Base-by-base conservation (phyloP, 2,329 filamentous ascomycete species). In the Diatrype stigma region DNA sequence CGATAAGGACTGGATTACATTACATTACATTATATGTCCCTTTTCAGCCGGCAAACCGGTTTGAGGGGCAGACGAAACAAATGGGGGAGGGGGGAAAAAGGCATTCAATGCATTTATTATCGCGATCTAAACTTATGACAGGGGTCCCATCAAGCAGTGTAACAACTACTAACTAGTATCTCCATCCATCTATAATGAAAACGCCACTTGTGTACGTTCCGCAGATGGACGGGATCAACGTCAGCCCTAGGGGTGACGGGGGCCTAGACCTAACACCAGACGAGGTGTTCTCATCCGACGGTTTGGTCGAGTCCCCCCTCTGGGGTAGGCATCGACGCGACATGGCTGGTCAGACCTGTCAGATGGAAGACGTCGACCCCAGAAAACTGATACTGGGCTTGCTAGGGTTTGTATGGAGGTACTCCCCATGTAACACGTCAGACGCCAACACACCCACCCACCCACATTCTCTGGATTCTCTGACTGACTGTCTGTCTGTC, bases 271-370 rank as follows among this genome's bases (percentile, higher is more conserved):
- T 17, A 37, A 38, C 32, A 8, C 23, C 28, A 21, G 32, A 47
- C 6, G 10, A 16, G 28, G 46, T 47, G 17, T 38, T 47, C 32
- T 46, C 45, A 34, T 46, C 45, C 45, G 45, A 46, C 22, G 17
- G 21, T 34, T 32, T 46, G 45, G 45, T 46, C 22, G 45, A 21
- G 17, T n/a, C n/a, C 45, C 34, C n/a, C 34, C n/a, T 37, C 14
- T 14, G 34, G 34, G 34, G 34, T 37, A 37, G 6, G 34, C 6
- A 37, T 16, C 34, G 14, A 37, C 42, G 21, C 38, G 17, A 47
- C 21, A 47, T 21, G 46, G 32, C 34, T 47, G 46, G 19, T 19
- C 46, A n/a, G 46, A 37, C 34, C 14, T 17, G 34, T 37, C 34
- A 37, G 34, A 37, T 37, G 12, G 34, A 14, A 26, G 19, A 23